These are phyloP conservation scores for Pluteus cervinus DNA, from an alignment of 768 basidiomycete species.

Conservation along the genomic window DNA sequence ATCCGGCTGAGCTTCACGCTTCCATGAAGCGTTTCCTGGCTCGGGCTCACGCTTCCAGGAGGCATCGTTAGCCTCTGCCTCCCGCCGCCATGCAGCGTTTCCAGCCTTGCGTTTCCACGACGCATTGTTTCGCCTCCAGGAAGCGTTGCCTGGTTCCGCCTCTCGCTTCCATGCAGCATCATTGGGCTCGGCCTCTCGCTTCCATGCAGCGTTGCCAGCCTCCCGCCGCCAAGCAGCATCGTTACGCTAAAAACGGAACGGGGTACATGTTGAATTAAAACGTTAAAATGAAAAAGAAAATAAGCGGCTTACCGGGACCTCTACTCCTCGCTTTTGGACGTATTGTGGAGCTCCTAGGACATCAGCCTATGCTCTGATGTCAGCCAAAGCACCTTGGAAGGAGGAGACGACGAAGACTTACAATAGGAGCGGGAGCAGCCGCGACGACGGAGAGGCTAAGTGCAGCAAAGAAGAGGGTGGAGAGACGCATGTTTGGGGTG, in stretches of 20 bases:
- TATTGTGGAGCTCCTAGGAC: no score
- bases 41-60: conserved; percentile 5
- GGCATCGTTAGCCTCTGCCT: neutral
- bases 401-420: conserved; percentile 12
- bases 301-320: no score
- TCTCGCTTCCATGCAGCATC: neutral
- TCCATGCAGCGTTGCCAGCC: neutral
- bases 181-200: neutral
- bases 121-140: neutral
- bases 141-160: neutral
- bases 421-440: conserved; percentile 19
- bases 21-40: conserved; percentile 6
- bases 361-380: no score
- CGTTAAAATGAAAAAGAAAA: no score
- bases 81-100: neutral
- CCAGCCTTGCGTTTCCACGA: neutral
- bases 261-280: no score
- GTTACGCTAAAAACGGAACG: no score
- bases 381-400: no score
- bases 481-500: conserved; percentile 24
- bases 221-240: no score
- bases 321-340: no score
- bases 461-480: conserved; percentile 16
- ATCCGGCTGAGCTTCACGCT: conserved; percentile 10
- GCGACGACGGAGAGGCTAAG: conserved; percentile 16